Evolutionary conservation across 495 filamentous ascomycete genomes (phyloP), one percentile per base, ranked within the genome.

Genomic region (Hypoxylon crocopeplum): DNA sequence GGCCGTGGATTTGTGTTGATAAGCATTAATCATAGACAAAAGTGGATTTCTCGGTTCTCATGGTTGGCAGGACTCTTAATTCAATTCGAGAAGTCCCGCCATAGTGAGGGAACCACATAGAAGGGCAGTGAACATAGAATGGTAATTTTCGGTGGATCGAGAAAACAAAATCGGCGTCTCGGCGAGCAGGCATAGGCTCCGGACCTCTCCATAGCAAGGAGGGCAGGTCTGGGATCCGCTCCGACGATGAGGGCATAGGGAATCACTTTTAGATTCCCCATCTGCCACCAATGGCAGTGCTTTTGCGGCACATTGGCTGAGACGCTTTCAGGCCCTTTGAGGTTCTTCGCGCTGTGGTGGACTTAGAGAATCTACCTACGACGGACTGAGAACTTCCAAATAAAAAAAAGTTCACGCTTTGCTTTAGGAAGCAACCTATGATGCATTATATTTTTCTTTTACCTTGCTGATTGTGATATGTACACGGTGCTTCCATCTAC

Each of bases 1-100:
- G 65, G 68, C 61, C 62, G 68, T 56, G 65, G 65, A 68, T 63
- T 60, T 65, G 62, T 68, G 61, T 66, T 64, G 62, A 65, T 67
- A 67, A 62, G n/a, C n/a, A 67, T 64, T 68, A 64, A 57, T 64
- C 74, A 79, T 84, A 84, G 82, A 84, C 76, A 83, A 83, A 83
- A 83, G 77, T 77, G 78, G 80, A 79, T 80, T 77, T 78, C 77
- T 80, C 76, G 71, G 71, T 76, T 74, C 65, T 78, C 72, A n/a
- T 76, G 71, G 76, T 73, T 71, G 68, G 66, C 27, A 56, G 57
- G 50, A 57, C 54, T 67, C 59, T 61, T 64, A 45, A 56, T 59
- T 52, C 7, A 7, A 34, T 27, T 27, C 24, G 63, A 64, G 56
- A 61, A 67, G 71, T 59, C 52, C 62, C 66, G 54, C 53, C 59